Evolutionary conservation across 257 asterid species (phyloP), one percentile per base, ranked within the genome.

Genomic region (Cordia subcordata): DNA sequence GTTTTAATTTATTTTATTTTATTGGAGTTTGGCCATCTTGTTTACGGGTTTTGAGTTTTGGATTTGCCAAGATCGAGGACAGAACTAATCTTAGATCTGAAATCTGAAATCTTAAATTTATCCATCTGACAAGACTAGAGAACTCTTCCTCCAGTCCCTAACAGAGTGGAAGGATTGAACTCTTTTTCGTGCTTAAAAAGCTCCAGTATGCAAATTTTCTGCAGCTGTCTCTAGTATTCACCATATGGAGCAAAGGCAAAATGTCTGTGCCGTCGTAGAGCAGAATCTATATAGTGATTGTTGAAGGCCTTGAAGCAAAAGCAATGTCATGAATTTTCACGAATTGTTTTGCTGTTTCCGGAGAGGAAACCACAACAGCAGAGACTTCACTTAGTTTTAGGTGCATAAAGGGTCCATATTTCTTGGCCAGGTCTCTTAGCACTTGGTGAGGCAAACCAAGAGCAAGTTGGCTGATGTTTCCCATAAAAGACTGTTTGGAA

Each of bases 341-440:
- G 13, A 75, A 65, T 38, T 69, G 45, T 62, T 65, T 67, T 4
- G 82, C 74, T 0, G 72, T 53, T 5, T 72, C 74, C 0, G 81
- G 68, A 0, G 80, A 72, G 8, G 84, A 75, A 35, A 77, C 62
- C 5, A 77, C 55, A 4, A 72, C 18, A 0, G 67, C 39, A 0
- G 79, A 52, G 12, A 77, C 17, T 35, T 72, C 68, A 1, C 84
- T 84, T 0, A 77, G 66, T 49, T 65, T 63, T 0, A 77, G 67
- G 1, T 69, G 78, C 84, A 78, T 75, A 37, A 75, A 14, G 1
- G 75, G 75, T 4, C 87, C 84, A 27, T 69, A 53, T 61, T 58
- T 75, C 18, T 9, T 44, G 49, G 87, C 58, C 4, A 81, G 17
- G 46, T 58, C 42, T 4, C 57, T 62, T 32, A 81, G 65, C 0